phyloP scores from a whole-genome alignment of 192 early-diverging fungal species.

The Umbelopsis vinacea region DNA sequence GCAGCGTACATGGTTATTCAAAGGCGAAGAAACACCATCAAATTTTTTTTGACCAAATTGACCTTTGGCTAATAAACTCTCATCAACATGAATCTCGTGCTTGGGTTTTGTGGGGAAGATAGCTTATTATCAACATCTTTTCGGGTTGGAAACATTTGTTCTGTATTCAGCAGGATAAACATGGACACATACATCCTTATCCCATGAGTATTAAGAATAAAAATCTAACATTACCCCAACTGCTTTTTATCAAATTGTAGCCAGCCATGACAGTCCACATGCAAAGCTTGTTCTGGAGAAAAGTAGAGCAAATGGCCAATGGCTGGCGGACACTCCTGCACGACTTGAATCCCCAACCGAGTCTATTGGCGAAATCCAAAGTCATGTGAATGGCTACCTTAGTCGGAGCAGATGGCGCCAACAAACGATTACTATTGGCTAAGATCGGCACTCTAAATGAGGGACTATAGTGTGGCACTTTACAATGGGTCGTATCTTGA shows the following conservation, averaged over 20 bases:
- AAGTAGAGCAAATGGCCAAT: background rate
- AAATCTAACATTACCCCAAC: background rate
- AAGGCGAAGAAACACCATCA: no score
- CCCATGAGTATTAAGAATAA: background rate
- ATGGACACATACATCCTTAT: no score
- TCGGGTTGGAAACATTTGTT: no score
- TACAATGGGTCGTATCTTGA: slow-evolving; percentile 21
- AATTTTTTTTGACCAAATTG: no score
- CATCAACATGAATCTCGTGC: no score
- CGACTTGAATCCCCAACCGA: background rate
- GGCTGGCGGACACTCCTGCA: background rate
- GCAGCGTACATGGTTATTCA: no score
- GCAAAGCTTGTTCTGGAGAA: background rate
- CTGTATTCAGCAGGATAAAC: no score
- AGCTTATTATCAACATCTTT: no score
- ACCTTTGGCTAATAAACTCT: no score
- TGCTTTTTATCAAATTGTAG: slow-evolving; percentile 1
- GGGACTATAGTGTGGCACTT: slow-evolving; percentile 12
- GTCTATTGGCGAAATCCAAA: slow-evolving; percentile 1
- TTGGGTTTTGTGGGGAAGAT: no score
- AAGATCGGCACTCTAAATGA: background rate
- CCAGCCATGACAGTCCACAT: background rate
- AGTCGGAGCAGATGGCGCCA: slow-evolving; percentile 8
- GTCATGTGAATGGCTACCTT: slow-evolving; percentile 7
- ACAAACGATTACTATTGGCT: slow-evolving; percentile 6